Evolutionary conservation across 768 basidiomycete species (phyloP), one percentile per base, ranked within the genome.

Genomic region (Boletus barrowsii): DNA sequence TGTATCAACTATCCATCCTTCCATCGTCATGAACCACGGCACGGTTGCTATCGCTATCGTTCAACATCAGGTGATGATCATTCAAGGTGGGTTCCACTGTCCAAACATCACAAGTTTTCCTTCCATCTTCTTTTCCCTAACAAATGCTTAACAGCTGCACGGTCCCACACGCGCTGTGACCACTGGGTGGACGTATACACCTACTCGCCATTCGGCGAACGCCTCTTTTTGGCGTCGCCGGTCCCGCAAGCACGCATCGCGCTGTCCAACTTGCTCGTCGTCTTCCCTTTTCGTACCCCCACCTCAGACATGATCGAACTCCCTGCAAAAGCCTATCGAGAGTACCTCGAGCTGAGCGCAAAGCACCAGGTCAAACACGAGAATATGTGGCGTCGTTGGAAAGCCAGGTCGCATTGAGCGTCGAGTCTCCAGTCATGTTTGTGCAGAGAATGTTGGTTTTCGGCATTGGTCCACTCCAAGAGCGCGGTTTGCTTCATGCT

Each of bases 11-110:
- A 55, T 10, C 37, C 18, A 22, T 51, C 37, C 37, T 43, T 42
- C 37, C 30, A 71, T 70, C 67, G 76, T 55, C 35, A 65, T 83
- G 76, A 70, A 78, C 60, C 69, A 80, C 64, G 83, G 87, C 48
- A 77, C 80, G 39, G 71, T 87, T 54, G 87, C 86, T 48, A 79
- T 88, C 53, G 87, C 87, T 20, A 64, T 88, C 54, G 83, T 88
- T 43, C 82, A 83, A 59, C 82, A 79, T 61, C 81, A 83, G 65
- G 82, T 89, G 33, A 81, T 80, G 76, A 66, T 89, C 56, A 82
- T 88, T 24, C 83, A 85, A 81, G 81, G 87, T 85, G 61, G 53
- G 68, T 35, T 35, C 9, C 13, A 20, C 22, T 39, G 10, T 17
- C 51, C 11, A 35, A 37, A 39, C 7, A 46, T 47, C 52, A 11